Base-by-base conservation (phyloP, 805 yeast genomes). In the Saccharomycopsis sp. region DNA sequence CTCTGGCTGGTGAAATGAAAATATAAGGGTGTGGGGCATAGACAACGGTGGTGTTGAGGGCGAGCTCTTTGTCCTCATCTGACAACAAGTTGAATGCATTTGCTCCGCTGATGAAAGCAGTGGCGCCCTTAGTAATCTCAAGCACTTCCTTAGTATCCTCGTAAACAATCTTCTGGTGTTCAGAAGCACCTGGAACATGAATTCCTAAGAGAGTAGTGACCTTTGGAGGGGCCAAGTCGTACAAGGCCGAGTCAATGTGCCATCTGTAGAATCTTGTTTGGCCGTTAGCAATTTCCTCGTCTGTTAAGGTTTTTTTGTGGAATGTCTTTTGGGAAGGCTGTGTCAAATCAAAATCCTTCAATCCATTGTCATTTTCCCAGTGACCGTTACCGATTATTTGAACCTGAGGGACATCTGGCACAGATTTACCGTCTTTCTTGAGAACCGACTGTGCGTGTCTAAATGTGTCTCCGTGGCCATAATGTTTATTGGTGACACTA, bases 21-120 rank as follows among this genome's bases (percentile, higher is more conserved):
- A 90, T 90, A 71, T 89, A 90, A 50, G 97, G 96, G 70, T 90
- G 96, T 46, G 97, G 97, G 16, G 96, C 96, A 69, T 90, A 90
- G 51, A 84, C 89, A 21, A 90, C 92, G 2, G 82, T 83, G n/a
- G 95, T 85, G 67, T 79, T 77, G 60, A 89, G 76, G 1, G 91
- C 96, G 63, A 83, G 78, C 61, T 85, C 74, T 71, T 89, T 81
- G 61, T 89, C 94, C 67, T 85, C 89, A 3, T 77, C 81, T 7
- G 84, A 75, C 56, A 90, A 76, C 23, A 77, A 65, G 47, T 84
- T 82, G 67, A 86, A 90, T 0, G 96, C 95, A 41, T 76, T 81
- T 50, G 83, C 85, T n/a, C 97, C 96, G 50, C 90, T 83, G 15
- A 88, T 88, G 70, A 90, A 90, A 21, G 94, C 91, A 5, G 97